phyloP scores from a whole-genome alignment of 2,329 filamentous ascomycete genomes.

The Didymella segeticola region DNA sequence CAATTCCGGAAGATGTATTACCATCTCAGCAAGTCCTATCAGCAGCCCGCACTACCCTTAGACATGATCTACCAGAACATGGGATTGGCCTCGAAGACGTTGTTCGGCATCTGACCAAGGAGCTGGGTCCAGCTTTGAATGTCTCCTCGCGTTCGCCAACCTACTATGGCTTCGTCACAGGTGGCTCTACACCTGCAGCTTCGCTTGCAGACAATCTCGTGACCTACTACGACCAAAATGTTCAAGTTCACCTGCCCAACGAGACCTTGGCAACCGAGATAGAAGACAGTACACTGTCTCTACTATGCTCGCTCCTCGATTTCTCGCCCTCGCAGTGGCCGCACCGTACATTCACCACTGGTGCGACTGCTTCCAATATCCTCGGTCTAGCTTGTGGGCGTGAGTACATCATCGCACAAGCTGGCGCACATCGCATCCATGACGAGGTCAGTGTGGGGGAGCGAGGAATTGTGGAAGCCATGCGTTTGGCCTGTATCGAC shows the following conservation, averaged over 20 bases:
- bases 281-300: slow-evolving; percentile 73
- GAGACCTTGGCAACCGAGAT: slow-evolving; percentile 79
- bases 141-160: slow-evolving; percentile 60
- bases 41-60: slow-evolving; percentile 45
- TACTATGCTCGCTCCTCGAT: slow-evolving; percentile 72
- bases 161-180: slow-evolving; percentile 88
- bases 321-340: slow-evolving; percentile 66
- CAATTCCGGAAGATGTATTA: slow-evolving; percentile 39
- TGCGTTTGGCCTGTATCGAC: slow-evolving; percentile 66
- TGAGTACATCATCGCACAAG: slow-evolving; percentile 66
- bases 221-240: slow-evolving; percentile 80
- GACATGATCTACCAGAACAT: slow-evolving; percentile 42
- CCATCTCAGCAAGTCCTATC: slow-evolving; percentile 41
- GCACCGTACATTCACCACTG: slow-evolving; percentile 83
- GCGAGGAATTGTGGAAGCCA: slow-evolving; percentile 72
- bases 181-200: slow-evolving; percentile 79
- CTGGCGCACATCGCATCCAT: slow-evolving; percentile 48
- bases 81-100: slow-evolving; percentile 55
- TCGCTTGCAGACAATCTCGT: slow-evolving; percentile 86
- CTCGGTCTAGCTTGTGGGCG: slow-evolving; percentile 73
- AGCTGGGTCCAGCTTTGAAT: slow-evolving; percentile 66
- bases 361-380: slow-evolving; percentile 69
- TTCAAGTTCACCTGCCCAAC: slow-evolving; percentile 78
- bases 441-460: slow-evolving; percentile 64
- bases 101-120: slow-evolving; percentile 53